phyloP scores from a whole-genome alignment of 495 filamentous ascomycete species.

The Platismatia glauca region DNA sequence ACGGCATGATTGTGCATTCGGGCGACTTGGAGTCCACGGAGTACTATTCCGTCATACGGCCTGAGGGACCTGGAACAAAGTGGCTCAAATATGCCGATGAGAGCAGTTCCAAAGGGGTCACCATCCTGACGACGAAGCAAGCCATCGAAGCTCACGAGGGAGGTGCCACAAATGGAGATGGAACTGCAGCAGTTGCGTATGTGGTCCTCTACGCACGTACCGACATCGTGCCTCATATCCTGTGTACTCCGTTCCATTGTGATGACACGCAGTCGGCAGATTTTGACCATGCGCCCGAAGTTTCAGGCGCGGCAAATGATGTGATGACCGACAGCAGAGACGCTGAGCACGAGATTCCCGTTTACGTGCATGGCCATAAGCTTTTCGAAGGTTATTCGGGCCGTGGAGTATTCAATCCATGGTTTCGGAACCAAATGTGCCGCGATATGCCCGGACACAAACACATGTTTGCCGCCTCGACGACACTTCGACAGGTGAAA shows the following conservation, averaged over 20 bases:
- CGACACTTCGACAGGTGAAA: slow-evolving; percentile 11
- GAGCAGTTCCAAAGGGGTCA: slow-evolving; percentile 44
- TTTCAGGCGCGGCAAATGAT: neutral
- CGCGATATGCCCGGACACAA: slow-evolving; percentile 7
- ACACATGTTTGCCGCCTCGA: neutral
- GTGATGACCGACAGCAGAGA: neutral
- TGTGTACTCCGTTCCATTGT: slow-evolving; percentile 12
- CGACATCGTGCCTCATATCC: slow-evolving; percentile 33
- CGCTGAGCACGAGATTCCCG: slow-evolving; percentile 4
- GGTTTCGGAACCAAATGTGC: neutral
- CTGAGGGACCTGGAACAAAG: slow-evolving; percentile 44
- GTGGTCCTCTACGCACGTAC: slow-evolving; percentile 51
- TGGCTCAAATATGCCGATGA: slow-evolving; percentile 55
- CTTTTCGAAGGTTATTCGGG: slow-evolving; percentile 18
- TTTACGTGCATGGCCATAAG: slow-evolving; percentile 18
- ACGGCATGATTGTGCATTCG: slow-evolving; percentile 53
- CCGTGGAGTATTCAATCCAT: slow-evolving; percentile 20
- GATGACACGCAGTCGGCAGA: neutral
- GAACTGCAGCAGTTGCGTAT: slow-evolving; percentile 40
- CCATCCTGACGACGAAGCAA: slow-evolving; percentile 48
- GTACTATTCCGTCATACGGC: slow-evolving; percentile 54
- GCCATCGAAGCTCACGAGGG: slow-evolving; percentile 49
- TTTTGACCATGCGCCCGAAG: neutral
- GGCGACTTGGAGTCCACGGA: slow-evolving; percentile 52
- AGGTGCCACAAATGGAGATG: slow-evolving; percentile 30